Base-by-base conservation (phyloP, 129 eudicot species). In the sunflower (Helianthus annuus) region DNA sequence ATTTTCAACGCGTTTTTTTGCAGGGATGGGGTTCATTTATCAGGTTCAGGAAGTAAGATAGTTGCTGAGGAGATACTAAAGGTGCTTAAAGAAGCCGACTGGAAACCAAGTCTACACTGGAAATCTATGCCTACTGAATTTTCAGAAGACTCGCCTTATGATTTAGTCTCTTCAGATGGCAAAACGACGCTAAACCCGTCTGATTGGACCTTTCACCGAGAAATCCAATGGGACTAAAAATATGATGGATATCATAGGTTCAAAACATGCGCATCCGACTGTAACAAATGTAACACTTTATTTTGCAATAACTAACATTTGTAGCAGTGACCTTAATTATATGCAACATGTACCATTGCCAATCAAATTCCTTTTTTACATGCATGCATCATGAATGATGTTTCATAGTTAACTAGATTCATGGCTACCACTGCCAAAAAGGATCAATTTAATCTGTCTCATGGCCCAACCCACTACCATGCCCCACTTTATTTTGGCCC, bases 11-110 rank as follows among this genome's bases (percentile, higher is more conserved):
- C 32, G 2, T 27, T 27, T n/a, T n/a, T 27, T 1, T 27, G 7
- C 85, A 94, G 98, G 64, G 98, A 94, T 49, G 97, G 98, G 67
- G 75, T 94, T 74, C 98, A 94, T 85, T 81, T 94, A 66, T 78
- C 97, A 1, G 97, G 78, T 2, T 91, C 91, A 56, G 98, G 97
- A 1, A 90, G 97, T 77, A 90, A 88, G 52, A 74, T 94, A 71
- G 93, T 90, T 16, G 97, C 73, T 69, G 83, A 69, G 71, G 97
- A 94, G 87, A 84, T 94, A 81, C 83, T 90, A 67, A 88, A 88
- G 83, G 97, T 84, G 79, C 82, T 94, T 22, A 94, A 90, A 73
- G 86, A 86, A 73, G 93, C 93, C 3, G 93, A 90, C 17, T 90
- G 97, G 98, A 76, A 76, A 10, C 98, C 98, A 10, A 80, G 84